phyloP scores from a whole-genome alignment of 163 green algal species.

The Scenedesmus sp. region DNA sequence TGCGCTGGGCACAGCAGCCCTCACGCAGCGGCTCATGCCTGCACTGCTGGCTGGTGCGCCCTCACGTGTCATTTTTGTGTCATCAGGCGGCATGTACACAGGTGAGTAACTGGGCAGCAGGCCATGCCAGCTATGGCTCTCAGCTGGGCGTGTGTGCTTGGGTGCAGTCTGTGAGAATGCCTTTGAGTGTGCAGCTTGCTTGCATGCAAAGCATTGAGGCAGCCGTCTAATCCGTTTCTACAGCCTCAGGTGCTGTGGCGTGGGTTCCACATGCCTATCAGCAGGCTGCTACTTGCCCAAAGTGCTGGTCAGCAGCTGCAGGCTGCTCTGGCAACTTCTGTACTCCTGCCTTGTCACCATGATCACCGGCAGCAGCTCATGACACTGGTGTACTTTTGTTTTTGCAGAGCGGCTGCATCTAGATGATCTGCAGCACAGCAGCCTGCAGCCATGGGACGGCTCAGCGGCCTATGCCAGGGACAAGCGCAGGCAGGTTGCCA shows the following conservation, averaged over 20 bases:
- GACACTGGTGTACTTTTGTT: not conserved
- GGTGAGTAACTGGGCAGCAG: not conserved
- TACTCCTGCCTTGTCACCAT: no score
- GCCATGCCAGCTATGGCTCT: not conserved
- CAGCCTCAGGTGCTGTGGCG: no score
- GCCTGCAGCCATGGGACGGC: conserved; percentile 68
- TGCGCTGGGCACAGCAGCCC: conserved; percentile 66
- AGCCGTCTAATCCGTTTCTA: no score
- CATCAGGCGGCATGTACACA: conserved; percentile 73
- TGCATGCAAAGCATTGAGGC: not conserved
- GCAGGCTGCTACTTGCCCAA: no score
- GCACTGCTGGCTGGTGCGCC: conserved; percentile 56
- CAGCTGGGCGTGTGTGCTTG: no score
- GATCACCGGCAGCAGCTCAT: no score
- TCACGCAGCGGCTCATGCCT: conserved; percentile 69
- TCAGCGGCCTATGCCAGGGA: conserved; percentile 63
- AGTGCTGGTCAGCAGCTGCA: no score
- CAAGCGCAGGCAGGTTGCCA: conserved; percentile 58
- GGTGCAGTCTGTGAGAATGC: not conserved
- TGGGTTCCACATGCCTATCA: no score
- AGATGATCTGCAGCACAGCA: conserved; percentile 55
- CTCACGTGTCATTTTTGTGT: conserved; percentile 72
- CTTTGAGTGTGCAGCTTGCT: no score
- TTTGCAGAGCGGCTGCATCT: conserved; percentile 54
- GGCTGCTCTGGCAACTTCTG: no score